Base-by-base conservation (phyloP, 441 rosid species). In the Pelargonium fulgidum region DNA sequence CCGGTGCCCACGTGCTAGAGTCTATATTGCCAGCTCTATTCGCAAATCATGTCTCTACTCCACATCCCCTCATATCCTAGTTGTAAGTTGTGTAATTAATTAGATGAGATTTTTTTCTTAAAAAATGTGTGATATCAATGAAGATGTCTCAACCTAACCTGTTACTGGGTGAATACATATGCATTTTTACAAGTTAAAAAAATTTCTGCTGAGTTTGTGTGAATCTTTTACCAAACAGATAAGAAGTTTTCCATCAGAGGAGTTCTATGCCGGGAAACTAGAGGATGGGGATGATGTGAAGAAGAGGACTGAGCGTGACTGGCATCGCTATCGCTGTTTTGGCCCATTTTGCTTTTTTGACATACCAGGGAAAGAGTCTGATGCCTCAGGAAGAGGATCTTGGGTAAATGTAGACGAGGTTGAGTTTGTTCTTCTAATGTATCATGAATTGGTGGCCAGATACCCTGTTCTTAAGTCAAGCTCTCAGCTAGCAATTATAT, bases 291-390 rank as follows among this genome's bases (percentile, higher is more conserved):
- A 85, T 68, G 84, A 85, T 77, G 79, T 93, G 62, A 82, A 77
- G 68, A 66, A 70, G 20, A 89, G 79, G 82, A 93, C 99, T 20
- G 76, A 75, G 17, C 92, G 99, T 8, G 81, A 73, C 66, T 93
- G 98, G 96, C 98, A 91, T 71, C 75, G 71, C 48, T 87, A 82
- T 74, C 83, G 77, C 59, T 91, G 95, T 74, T 93, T 91, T 65
- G 92, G 93, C 72, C 97, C 96, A 45, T 93, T 93, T 84, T 85
- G 87, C 83, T 87, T 91, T 81, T 91, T 93, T 7, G 97, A 93
- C 76, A 71, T 88, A 70, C 86, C 85, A 80, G 96, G 96, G 58
- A 65, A 82, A 82, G 96, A 93, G 78, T 88, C 95, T 12, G 89
- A 88, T 73, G 85, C 92, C 67, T 78, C 93, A 61, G 93, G 92